Percentiles rank a stretch among this genome's conserved stretches.
Conservation (phyloP, 2,329 filamentous ascomycete species). For the Botryosphaeria dothidea region DNA sequence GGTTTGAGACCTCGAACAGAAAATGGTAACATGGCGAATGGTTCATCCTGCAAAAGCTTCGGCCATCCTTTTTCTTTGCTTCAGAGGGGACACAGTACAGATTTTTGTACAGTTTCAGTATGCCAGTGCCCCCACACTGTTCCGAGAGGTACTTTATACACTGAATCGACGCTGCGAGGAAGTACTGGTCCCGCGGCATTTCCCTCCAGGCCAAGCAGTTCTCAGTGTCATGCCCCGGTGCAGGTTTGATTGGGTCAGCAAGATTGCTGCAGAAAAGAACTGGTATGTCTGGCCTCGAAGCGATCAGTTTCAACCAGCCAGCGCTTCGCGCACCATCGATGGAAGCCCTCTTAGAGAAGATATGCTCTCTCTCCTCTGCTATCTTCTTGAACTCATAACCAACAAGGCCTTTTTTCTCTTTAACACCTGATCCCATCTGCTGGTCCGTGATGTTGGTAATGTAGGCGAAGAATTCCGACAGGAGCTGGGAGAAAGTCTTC, state of each 20-base stretch:
- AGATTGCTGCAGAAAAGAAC: background rate
- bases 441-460: background rate
- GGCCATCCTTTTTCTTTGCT: no score
- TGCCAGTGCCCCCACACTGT: background rate
- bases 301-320: background rate
- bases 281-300: background rate
- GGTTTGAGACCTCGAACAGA: background rate
- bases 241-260: background rate
- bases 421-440: background rate
- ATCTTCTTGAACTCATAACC: background rate
- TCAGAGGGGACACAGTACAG: background rate
- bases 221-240: background rate
- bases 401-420: background rate
- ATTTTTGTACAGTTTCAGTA: background rate
- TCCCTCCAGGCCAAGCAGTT: background rate
- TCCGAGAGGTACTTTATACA: background rate
- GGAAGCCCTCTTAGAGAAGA: background rate
- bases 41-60: background rate
- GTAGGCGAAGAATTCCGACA: background rate
- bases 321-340: background rate
- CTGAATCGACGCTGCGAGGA: background rate
- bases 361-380: background rate
- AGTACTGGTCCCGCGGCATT: background rate
- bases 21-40: background rate
- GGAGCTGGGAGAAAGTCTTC: background rate